Evolutionary conservation across 345 rosid genomes (phyloP).

Genomic region (Triadica sebifera): DNA sequence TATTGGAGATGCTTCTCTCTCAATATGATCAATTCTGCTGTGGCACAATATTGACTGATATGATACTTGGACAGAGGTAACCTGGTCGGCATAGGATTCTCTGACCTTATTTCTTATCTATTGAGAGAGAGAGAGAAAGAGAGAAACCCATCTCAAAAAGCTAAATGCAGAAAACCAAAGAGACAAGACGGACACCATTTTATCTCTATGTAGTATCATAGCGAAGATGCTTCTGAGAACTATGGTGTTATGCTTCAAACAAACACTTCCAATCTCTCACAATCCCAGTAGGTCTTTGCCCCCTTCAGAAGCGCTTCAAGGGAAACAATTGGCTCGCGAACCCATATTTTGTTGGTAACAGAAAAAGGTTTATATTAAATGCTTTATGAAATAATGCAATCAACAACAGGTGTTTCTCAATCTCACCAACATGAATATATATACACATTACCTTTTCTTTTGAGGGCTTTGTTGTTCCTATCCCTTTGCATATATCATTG

Average conservation of each 20-base stretch:
- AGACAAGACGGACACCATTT: background rate
- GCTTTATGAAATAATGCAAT: background rate
- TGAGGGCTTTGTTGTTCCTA: background rate
- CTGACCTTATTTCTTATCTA: background rate
- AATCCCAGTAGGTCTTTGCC: background rate
- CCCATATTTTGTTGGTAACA: background rate
- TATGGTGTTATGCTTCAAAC: background rate
- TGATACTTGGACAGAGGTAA: background rate
- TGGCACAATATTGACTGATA: background rate
- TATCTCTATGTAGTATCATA: background rate
- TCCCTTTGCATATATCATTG: background rate
- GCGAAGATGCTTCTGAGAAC: background rate
- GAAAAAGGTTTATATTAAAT: background rate
- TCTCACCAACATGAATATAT: background rate
- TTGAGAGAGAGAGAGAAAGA: no score
- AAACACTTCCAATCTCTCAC: background rate
- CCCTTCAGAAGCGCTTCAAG: background rate
- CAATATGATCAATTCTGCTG: background rate
- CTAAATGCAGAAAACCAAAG: background rate
- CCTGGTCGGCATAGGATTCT: background rate
- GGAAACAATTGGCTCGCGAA: background rate
- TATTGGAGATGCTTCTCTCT: background rate
- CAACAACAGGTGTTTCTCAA: background rate
- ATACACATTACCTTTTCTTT: background rate
- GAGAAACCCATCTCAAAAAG: background rate